Percentiles rank a stretch among this genome's conserved stretches.
These are phyloP conservation scores for Cucurbitaria berberidis DNA, from an alignment of 2,329 filamentous ascomycete genomes.

Conservation along the genomic window DNA sequence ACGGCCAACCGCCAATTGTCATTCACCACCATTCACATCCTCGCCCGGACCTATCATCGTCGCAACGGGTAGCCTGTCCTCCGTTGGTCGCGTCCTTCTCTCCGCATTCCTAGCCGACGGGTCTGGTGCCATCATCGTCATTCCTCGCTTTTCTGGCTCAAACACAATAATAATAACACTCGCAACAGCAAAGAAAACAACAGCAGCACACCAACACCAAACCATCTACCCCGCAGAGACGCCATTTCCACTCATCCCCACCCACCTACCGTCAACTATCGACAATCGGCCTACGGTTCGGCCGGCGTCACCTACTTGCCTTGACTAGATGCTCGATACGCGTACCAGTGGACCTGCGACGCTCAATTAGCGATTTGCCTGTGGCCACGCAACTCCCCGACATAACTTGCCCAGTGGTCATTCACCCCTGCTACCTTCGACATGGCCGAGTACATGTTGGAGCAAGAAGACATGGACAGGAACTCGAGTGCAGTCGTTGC, in stretches of 20 bases:
- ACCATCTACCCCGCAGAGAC: background rate
- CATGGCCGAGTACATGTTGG: slow-evolving; percentile 39
- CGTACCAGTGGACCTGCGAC: slow-evolving; percentile 27
- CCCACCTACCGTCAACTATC: background rate
- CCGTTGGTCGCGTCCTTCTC: slow-evolving; percentile 31
- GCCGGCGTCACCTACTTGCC: slow-evolving; percentile 15
- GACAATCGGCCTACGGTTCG: slow-evolving; percentile 10
- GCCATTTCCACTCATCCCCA: background rate
- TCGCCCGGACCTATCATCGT: slow-evolving; percentile 9
- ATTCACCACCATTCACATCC: slow-evolving; percentile 7
- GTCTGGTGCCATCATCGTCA: slow-evolving; percentile 32
- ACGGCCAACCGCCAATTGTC: slow-evolving; percentile 8
- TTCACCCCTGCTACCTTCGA: slow-evolving; percentile 5
- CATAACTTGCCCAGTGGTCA: background rate
- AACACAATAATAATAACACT: slow-evolving; percentile 41
- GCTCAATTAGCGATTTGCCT: slow-evolving; percentile 33
- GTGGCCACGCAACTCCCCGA: slow-evolving; percentile 2
- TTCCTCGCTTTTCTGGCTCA: slow-evolving; percentile 33
- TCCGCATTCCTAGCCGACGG: slow-evolving; percentile 35
- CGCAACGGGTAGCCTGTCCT: slow-evolving; percentile 35
- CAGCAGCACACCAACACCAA: slow-evolving; percentile 12
- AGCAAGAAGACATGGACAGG: slow-evolving; percentile 38
- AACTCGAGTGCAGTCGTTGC: slow-evolving; percentile 46
- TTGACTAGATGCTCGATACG: slow-evolving; percentile 38
- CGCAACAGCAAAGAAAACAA: slow-evolving; percentile 22